These are phyloP conservation scores for Leishmania gerbilli DNA, from an alignment of 208 protist species.

Conservation along the genomic window DNA sequence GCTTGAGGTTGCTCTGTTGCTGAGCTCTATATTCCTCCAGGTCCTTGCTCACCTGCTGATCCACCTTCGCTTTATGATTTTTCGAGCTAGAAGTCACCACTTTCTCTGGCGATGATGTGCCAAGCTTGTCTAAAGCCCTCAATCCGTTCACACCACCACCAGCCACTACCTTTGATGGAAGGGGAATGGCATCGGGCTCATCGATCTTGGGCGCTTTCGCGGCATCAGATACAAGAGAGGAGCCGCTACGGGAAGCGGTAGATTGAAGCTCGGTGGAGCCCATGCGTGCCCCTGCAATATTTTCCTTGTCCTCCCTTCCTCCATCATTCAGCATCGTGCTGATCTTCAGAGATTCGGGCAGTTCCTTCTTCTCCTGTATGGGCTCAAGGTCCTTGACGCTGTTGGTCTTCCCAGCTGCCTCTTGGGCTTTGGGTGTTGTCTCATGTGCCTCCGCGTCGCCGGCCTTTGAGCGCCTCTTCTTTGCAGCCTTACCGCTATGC, in stretches of 20 bases:
- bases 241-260: constrained; percentile 23
- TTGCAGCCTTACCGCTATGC: constrained; percentile 16
- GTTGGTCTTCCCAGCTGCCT: constrained; percentile 6
- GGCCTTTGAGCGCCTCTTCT: constrained; percentile 30
- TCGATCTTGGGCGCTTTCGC: constrained; percentile 17
- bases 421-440: constrained; percentile 7
- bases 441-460: constrained; percentile 3
- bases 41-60: constrained; percentile 24
- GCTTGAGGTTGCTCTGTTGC: constrained; percentile 11
- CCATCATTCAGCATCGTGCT: constrained; percentile 3
- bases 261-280: constrained; percentile 25
- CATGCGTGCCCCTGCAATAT: constrained; percentile 4
- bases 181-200: constrained; percentile 15
- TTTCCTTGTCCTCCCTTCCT: constrained; percentile 15
- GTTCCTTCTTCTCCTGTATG: constrained; percentile 32
- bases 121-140: constrained; percentile 35
- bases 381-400: constrained; percentile 18
- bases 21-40: constrained; percentile 31
- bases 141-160: constrained; percentile 40
- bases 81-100: constrained; percentile 13
- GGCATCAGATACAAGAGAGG: constrained; percentile 14
- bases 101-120: constrained; percentile 9
- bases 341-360: constrained; percentile 26
- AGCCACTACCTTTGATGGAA: constrained; percentile 31
- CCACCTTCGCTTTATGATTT: constrained; percentile 23